These are phyloP conservation scores for Cercospora beticola DNA, from an alignment of 2,329 filamentous ascomycete genomes.

Conservation along the genomic window DNA sequence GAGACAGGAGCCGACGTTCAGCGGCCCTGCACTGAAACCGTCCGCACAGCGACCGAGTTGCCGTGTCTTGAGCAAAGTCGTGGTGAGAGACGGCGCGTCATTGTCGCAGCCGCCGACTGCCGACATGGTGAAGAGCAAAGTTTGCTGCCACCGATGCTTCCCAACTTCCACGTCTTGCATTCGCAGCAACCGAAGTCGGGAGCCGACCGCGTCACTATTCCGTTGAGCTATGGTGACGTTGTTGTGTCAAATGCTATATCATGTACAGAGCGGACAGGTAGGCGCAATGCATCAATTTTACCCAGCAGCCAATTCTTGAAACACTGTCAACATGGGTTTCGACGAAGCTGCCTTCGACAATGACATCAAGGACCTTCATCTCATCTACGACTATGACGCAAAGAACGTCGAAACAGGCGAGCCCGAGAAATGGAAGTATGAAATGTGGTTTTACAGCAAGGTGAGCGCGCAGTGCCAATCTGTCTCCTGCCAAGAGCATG, in stretches of 20 bases:
- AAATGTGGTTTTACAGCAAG: conserved; percentile 57
- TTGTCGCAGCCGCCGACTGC: not conserved
- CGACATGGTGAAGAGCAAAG: not conserved
- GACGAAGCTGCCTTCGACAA: conserved; percentile 43
- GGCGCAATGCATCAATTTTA: not conserved
- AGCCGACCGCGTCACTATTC: not conserved
- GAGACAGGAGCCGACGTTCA: not conserved
- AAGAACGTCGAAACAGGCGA: conserved; percentile 46
- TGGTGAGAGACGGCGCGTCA: not conserved
- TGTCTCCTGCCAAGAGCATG: not conserved
- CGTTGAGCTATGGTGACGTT: not conserved
- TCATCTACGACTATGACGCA: conserved; percentile 59
- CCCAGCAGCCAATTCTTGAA: not conserved
- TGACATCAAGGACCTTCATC: conserved; percentile 55
- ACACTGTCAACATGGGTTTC: conserved; percentile 10
- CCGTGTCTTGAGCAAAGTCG: not conserved
- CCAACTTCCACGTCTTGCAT: not conserved
- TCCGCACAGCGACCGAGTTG: not conserved
- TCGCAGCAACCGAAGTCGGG: not conserved
- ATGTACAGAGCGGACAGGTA: not conserved
- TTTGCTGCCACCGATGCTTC: not conserved
- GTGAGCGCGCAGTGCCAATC: conserved; percentile 45
- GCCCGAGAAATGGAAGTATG: conserved; percentile 61
- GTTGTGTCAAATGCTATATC: not conserved
- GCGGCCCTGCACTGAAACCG: not conserved